phyloP scores from a whole-genome alignment of 441 rosid species.

The Syzygium malaccense region DNA sequence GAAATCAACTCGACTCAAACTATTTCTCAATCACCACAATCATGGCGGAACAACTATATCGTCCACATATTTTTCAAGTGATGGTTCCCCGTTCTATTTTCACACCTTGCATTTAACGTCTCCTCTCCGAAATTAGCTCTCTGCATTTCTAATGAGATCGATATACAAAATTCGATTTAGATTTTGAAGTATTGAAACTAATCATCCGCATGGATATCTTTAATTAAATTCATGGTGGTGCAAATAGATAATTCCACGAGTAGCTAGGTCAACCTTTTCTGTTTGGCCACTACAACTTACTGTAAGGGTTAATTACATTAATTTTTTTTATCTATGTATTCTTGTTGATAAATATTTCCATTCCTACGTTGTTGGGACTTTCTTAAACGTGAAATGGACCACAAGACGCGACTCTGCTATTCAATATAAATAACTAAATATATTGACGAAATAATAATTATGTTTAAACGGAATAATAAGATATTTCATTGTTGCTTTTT shows the following conservation, averaged over 20 bases:
- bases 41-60: neutral
- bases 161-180: neutral
- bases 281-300: neutral
- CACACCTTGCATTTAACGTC: neutral
- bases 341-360: neutral
- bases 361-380: neutral
- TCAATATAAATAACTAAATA: neutral
- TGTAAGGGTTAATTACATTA: neutral
- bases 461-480: neutral
- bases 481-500: neutral
- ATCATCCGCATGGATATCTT: neutral
- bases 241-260: neutral
- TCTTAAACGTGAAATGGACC: neutral
- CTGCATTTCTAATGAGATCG: neutral
- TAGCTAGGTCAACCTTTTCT: neutral
- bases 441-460: too few species aligned
- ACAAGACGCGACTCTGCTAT: neutral
- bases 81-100: neutral
- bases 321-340: neutral
- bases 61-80: neutral
- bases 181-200: neutral
- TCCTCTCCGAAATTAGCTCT: neutral
- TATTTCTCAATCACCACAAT: neutral
- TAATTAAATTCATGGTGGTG: neutral
- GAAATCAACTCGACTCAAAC: neutral